These are phyloP conservation scores for Oryza meyeriana DNA, from an alignment of 176 grass and related monocot species.

Conservation along the genomic window DNA sequence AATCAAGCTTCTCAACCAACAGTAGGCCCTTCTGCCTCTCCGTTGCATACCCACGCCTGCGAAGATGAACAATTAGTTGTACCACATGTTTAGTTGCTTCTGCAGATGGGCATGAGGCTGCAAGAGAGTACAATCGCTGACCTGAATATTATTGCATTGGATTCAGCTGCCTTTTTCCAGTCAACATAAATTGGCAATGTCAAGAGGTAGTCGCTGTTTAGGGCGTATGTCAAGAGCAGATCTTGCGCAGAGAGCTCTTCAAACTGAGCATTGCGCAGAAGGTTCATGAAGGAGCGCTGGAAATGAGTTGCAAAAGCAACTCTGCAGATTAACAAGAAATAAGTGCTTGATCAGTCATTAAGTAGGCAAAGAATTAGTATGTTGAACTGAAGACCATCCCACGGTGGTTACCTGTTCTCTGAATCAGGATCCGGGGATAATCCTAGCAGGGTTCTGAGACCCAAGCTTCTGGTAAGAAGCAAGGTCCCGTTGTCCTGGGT, in stretches of 20 bases:
- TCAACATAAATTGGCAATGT: constrained; percentile 83
- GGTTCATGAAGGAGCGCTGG: constrained; percentile 89
- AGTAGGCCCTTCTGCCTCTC: constrained; percentile 82
- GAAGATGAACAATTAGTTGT: not conserved
- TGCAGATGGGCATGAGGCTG: not conserved
- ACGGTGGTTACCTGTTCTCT: constrained; percentile 4
- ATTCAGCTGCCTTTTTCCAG: constrained; percentile 81
- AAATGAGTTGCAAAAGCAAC: constrained; percentile 67
- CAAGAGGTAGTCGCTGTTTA: constrained; percentile 85
- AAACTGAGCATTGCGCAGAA: constrained; percentile 82
- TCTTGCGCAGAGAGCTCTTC: constrained; percentile 80
- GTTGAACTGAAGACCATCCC: not conserved
- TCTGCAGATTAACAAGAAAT: constrained; percentile 16
- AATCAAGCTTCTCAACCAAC: constrained; percentile 86
- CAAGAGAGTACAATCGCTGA: not conserved
- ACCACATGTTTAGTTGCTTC: not conserved
- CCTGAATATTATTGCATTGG: constrained; percentile 95
- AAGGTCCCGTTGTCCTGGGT: constrained; percentile 31
- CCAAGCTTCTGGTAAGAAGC: constrained; percentile 47
- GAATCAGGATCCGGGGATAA: constrained; percentile 34
- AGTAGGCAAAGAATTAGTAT: not conserved
- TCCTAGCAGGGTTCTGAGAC: constrained; percentile 67
- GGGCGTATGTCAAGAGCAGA: constrained; percentile 60
- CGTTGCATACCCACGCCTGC: constrained; percentile 82
- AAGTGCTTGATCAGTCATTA: not conserved